A percentile compares a stretch with the other conserved stretches of the same genome.
These are phyloP conservation scores for Aureobasidium sp. DNA, from an alignment of 2,329 filamentous ascomycete species.

Conservation along the genomic window DNA sequence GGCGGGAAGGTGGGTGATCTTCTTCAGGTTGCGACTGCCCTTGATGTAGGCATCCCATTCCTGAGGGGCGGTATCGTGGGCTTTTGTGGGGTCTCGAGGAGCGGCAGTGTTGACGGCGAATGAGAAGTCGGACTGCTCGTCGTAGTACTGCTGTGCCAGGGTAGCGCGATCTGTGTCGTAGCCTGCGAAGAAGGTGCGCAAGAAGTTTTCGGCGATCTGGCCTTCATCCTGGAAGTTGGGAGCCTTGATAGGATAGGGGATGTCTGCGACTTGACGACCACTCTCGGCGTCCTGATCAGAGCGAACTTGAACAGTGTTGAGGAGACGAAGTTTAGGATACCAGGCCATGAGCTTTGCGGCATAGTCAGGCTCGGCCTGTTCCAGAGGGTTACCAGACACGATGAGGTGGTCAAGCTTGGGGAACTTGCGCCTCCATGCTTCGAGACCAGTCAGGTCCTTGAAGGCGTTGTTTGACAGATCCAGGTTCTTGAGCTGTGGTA, in stretches of 20 bases:
- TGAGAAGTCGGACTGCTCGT: slow-evolving; percentile 66
- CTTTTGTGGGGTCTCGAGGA: slow-evolving; percentile 37
- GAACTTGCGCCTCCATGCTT: slow-evolving; percentile 73
- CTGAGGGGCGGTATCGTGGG: slow-evolving; percentile 35
- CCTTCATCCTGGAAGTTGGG: slow-evolving; percentile 67
- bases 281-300: slow-evolving; percentile 61
- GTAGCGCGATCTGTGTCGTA: slow-evolving; percentile 64
- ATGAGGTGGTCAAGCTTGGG: slow-evolving; percentile 72
- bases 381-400: slow-evolving; percentile 66
- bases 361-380: slow-evolving; percentile 42
- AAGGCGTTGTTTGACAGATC: slow-evolving; percentile 83
- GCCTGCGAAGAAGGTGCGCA: slow-evolving; percentile 62
- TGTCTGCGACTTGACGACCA: slow-evolving; percentile 43
- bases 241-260: slow-evolving; percentile 53
- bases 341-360: slow-evolving; percentile 64
- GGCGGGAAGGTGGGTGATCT: slow-evolving; percentile 53
- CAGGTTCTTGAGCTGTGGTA: slow-evolving; percentile 79
- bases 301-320: slow-evolving; percentile 69
- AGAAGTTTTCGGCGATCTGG: slow-evolving; percentile 65
- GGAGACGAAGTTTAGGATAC: slow-evolving; percentile 70
- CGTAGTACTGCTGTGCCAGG: slow-evolving; percentile 63
- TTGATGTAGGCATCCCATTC: slow-evolving; percentile 70
- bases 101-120: slow-evolving; percentile 60
- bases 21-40: slow-evolving; percentile 68
- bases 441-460: slow-evolving; percentile 56